A percentile compares a stretch with the other conserved stretches of the same genome.
phyloP scores from a whole-genome alignment of 2,329 filamentous ascomycete species.

The Xylaria arbuscula region DNA sequence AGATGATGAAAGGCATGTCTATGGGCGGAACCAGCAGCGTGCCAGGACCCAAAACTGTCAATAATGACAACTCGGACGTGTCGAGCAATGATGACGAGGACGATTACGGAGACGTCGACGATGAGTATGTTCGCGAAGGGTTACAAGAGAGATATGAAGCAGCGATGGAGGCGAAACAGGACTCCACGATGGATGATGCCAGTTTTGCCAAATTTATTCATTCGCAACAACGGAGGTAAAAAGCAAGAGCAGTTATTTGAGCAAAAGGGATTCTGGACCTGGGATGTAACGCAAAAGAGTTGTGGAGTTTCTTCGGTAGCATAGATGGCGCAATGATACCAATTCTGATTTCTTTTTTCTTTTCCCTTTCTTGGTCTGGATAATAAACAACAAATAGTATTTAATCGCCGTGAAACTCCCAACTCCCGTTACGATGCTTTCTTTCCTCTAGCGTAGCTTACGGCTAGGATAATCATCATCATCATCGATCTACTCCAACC shows the following conservation, averaged over 20 bases:
- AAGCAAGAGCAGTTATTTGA: background rate
- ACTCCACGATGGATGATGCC: conserved; percentile 64
- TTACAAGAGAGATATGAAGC: conserved; percentile 81
- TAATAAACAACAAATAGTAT: conserved; percentile 12
- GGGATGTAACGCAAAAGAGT: conserved; percentile 23
- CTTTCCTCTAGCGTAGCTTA: conserved; percentile 1
- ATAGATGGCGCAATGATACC: conserved; percentile 46
- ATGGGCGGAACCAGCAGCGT: conserved; percentile 51
- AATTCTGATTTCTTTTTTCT: conserved; percentile 37
- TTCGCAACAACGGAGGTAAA: conserved; percentile 55
- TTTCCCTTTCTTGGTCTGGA: background rate
- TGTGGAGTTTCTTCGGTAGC: conserved; percentile 21
- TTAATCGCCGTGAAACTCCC: conserved; percentile 37
- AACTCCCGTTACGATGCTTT: conserved; percentile 36
- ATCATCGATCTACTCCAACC: conserved; percentile 11
- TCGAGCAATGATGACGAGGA: conserved; percentile 65
- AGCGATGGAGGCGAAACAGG: conserved; percentile 71
- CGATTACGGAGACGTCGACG: conserved; percentile 67
- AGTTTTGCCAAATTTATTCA: conserved; percentile 72
- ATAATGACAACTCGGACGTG: conserved; percentile 62
- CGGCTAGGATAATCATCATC: conserved; percentile 5
- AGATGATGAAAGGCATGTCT: conserved; percentile 94
- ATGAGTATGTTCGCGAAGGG: conserved; percentile 71
- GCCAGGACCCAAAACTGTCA: conserved; percentile 43
- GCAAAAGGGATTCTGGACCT: background rate